Evolutionary conservation across 2,329 filamentous ascomycete genomes (phyloP).

Genomic region (Fusarium dlaminii): DNA sequence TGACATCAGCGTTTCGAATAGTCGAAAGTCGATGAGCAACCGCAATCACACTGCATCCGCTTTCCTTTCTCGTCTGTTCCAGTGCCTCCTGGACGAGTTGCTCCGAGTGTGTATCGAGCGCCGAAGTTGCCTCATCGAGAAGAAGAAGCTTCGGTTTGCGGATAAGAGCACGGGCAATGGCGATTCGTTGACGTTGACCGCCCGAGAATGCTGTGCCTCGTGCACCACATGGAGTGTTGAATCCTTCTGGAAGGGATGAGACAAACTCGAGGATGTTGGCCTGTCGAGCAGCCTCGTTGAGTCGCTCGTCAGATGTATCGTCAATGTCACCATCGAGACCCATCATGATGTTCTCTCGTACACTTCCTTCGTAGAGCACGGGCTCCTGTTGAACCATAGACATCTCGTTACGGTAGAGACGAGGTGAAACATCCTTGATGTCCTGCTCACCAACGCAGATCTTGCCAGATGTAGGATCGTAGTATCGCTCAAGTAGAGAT

Average conservation of each 20-base stretch:
- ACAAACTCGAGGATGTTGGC: slow-evolving; percentile 59
- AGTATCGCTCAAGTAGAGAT: slow-evolving; percentile 58
- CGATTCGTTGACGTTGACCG: slow-evolving; percentile 72
- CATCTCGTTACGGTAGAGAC: slow-evolving; percentile 46
- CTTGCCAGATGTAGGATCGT: slow-evolving; percentile 48
- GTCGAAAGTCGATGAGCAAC: slow-evolving; percentile 68
- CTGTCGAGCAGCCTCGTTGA: slow-evolving; percentile 56
- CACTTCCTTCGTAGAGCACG: slow-evolving; percentile 57
- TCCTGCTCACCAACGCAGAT: slow-evolving; percentile 44
- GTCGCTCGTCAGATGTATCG: slow-evolving; percentile 34
- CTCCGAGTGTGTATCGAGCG: slow-evolving; percentile 69
- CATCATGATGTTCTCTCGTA: slow-evolving; percentile 64
- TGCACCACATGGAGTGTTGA: slow-evolving; percentile 68
- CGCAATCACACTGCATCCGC: slow-evolving; percentile 62
- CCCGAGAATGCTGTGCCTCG: slow-evolving; percentile 71
- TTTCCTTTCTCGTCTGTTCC: slow-evolving; percentile 36
- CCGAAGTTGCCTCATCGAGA: slow-evolving; percentile 72
- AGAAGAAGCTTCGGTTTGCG: slow-evolving; percentile 70
- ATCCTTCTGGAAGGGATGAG: slow-evolving; percentile 51
- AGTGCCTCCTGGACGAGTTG: slow-evolving; percentile 67
- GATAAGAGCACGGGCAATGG: slow-evolving; percentile 73
- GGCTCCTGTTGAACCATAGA: slow-evolving; percentile 54
- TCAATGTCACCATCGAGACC: slow-evolving; percentile 46
- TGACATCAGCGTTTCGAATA: slow-evolving; percentile 66
- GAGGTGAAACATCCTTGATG: slow-evolving; percentile 36